Evolutionary conservation across 2,329 filamentous ascomycete species (phyloP).

Genomic region (Immersiporthe knoxdaviesiana): DNA sequence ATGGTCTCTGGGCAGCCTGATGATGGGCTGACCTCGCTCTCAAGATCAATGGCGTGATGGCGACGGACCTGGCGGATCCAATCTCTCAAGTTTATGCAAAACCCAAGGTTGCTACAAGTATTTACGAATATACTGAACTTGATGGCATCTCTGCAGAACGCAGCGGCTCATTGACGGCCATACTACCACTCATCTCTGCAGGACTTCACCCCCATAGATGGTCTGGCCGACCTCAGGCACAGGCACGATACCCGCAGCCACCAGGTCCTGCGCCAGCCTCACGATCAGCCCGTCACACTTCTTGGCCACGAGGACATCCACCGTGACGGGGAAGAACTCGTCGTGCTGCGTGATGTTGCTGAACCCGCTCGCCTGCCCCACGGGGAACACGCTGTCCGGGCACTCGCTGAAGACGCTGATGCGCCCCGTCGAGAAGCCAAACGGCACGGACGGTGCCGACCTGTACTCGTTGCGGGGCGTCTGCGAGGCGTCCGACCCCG

Average conservation of each 20-base stretch:
- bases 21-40: neutral
- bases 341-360: constrained; percentile 49
- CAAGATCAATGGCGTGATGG: neutral
- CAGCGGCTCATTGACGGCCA: too few species aligned
- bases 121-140: too few species aligned
- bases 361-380: constrained; percentile 43
- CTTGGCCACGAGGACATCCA: constrained; percentile 60
- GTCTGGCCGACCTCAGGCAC: constrained; percentile 47
- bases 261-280: constrained; percentile 55
- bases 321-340: constrained; percentile 58
- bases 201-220: constrained; percentile 34
- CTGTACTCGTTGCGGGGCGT: constrained; percentile 43
- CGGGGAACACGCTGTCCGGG: constrained; percentile 47
- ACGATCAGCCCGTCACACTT: constrained; percentile 65
- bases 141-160: too few species aligned
- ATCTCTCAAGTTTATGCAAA: neutral
- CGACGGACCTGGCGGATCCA: neutral
- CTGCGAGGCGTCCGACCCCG: constrained; percentile 38
- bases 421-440: constrained; percentile 47
- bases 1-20: too few species aligned
- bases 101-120: neutral
- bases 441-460: constrained; percentile 47
- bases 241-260: constrained; percentile 51
- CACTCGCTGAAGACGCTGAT: constrained; percentile 42
- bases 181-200: constrained; percentile 18